Evolutionary conservation across 352 stramenopile genomes (phyloP), one percentile per base, ranked within the genome.

Genomic region (Globisporangium uncinulatum): DNA sequence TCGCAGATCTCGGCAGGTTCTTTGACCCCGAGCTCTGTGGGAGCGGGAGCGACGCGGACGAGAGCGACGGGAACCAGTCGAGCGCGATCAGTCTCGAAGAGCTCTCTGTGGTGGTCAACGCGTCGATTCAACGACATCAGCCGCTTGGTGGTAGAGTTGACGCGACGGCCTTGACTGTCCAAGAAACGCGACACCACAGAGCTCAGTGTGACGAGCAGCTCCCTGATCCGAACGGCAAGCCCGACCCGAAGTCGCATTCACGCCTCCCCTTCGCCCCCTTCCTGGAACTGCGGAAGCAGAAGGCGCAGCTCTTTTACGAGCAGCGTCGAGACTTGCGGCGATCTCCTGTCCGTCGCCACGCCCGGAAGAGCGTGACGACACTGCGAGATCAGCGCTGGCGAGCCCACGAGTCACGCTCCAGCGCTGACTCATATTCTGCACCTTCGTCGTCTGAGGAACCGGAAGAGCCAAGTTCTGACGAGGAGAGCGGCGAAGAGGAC

Each of bases 101-200:
- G 61, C 65, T 86, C 42, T 66, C 62, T 2, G 51, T 88, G 24
- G 76, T 74, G 21, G 49, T 88, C 34, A 78, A 86, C 31, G 75
- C 73, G 37, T 74, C 78, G 11, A 88, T 88, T 34, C 64, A 76
- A 11, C 76, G 76, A 7, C 70, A 85, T 58, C 58, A 52, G 11
- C 61, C n/a, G 43, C 24, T 19, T 43, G 17, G 36, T 11, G 32
- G 53, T 3, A 24, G 32, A 47, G 32, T 14, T 29, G 49, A 37
- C 14, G 6, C 8, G 15, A 6, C 17, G 3, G 24, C 17, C n/a
- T 46, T 24, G 47, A 51, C 20, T 6, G 10, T 41, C 29, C 29
- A 3, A 13, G 48, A 29, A 34, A 21, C 3, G 19, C 14, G 37
- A 7, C 29, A 52, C 7, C 13, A 51, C 14, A 42, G 14, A 41